Percentiles rank a stretch among this genome's conserved stretches.
phyloP scores from a whole-genome alignment of 441 rosid species.

The Gossypium schwendimanii region DNA sequence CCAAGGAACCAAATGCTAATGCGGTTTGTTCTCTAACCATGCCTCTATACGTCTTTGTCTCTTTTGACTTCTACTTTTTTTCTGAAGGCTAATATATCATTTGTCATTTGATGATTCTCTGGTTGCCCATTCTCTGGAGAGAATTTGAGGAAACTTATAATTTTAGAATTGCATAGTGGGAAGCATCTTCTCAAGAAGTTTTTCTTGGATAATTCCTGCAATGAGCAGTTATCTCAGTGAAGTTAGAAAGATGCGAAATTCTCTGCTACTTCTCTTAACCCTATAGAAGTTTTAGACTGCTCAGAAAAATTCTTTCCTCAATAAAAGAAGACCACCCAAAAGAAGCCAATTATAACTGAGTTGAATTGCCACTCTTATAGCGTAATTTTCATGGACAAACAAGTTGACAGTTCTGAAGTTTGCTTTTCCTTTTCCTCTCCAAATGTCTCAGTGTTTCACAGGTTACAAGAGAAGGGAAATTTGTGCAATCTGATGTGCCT shows the following conservation, averaged over 20 bases:
- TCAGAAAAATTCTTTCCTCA: background rate
- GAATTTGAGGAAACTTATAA: background rate
- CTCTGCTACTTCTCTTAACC: background rate
- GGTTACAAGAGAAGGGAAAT: conserved; percentile 86
- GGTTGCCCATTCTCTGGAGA: background rate
- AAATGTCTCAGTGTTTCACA: conserved; percentile 60
- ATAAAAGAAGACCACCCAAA: background rate
- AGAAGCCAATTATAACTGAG: background rate
- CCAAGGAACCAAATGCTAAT: conserved; percentile 94
- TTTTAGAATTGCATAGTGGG: background rate
- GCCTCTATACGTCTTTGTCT: conserved; percentile 10
- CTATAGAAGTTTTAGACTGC: background rate
- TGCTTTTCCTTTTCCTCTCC: conserved; percentile 8
- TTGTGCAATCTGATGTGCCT: conserved; percentile 67
- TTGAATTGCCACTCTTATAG: background rate
- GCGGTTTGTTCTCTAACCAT: conserved; percentile 45
- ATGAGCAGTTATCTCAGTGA: background rate
- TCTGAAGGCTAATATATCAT: background rate
- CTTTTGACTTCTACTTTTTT: background rate
- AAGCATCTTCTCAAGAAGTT: conserved; percentile 3
- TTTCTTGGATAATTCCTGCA: background rate
- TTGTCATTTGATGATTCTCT: conserved; percentile 4
- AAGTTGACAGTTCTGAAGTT: conserved; percentile 17
- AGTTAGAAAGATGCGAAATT: background rate
- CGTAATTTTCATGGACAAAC: background rate